These are phyloP conservation scores for Vaccinium darrowii DNA, from an alignment of 148 eudicot genomes.

Conservation along the genomic window DNA sequence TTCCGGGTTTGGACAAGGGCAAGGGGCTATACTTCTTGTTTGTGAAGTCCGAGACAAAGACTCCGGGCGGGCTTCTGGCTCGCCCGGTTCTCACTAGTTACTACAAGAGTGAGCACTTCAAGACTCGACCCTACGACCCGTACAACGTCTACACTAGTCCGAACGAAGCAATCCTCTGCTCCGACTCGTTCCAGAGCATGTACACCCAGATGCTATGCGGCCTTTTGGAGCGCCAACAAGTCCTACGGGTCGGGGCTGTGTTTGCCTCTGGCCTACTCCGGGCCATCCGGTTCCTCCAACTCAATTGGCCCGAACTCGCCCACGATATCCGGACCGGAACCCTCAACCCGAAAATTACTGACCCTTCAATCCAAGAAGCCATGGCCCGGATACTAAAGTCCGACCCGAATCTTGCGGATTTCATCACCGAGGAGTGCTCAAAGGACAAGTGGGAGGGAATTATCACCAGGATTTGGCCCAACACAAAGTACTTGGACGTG, in stretches of 20 bases:
- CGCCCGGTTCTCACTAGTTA: constrained; percentile 87
- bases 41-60: constrained; percentile 73
- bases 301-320: constrained; percentile 55
- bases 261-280: constrained; percentile 87
- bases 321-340: constrained; percentile 58
- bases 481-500: constrained; percentile 73
- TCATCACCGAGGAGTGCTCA: constrained; percentile 39
- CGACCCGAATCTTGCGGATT: constrained; percentile 54
- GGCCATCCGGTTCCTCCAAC: constrained; percentile 91
- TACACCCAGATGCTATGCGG: constrained; percentile 89
- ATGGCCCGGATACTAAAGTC: constrained; percentile 44
- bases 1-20: constrained; percentile 79
- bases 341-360: constrained; percentile 42
- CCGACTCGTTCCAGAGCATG: constrained; percentile 88
- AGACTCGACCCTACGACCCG: constrained; percentile 81
- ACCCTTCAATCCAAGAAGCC: constrained; percentile 30
- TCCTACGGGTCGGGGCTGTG: constrained; percentile 78
- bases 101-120: constrained; percentile 84
- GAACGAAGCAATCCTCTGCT: constrained; percentile 72
- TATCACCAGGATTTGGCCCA: constrained; percentile 75
- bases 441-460: constrained; percentile 74
- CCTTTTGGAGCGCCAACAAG: constrained; percentile 54
- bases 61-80: constrained; percentile 82
- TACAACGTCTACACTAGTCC: constrained; percentile 76
- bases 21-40: constrained; percentile 83